phyloP scores from a whole-genome alignment of 345 rosid species.

The Ceriops tagal region DNA sequence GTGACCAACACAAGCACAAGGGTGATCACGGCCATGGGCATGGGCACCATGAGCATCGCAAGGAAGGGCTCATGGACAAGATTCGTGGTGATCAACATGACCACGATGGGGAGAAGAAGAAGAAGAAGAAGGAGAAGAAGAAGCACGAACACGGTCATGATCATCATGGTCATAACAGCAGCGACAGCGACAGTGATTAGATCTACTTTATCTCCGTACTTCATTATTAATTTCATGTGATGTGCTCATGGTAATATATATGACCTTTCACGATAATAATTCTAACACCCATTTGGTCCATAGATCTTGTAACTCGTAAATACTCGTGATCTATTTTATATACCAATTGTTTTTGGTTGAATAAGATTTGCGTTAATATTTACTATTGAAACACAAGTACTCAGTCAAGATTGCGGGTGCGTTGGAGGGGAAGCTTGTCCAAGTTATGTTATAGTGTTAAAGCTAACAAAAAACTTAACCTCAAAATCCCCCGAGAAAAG shows the following conservation, averaged over 20 bases:
- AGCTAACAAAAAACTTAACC: too few relatives aligned
- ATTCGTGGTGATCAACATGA: conserved; percentile 21
- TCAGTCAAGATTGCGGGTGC: not conserved
- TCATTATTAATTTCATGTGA: conserved; percentile 26
- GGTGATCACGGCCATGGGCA: not conserved
- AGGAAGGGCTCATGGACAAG: conserved; percentile 48
- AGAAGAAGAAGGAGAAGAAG: conserved; percentile 38
- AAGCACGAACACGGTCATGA: conserved; percentile 37
- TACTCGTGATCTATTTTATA: too few relatives aligned
- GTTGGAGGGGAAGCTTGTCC: not conserved
- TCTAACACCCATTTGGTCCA: too few relatives aligned
- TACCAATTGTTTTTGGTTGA: too few relatives aligned
- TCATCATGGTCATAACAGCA: conserved; percentile 29
- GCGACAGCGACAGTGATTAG: conserved; percentile 74
- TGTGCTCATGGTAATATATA: too few relatives aligned
- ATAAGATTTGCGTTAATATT: too few relatives aligned
- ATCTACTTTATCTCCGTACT: not conserved
- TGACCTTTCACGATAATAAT: too few relatives aligned
- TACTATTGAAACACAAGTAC: too few relatives aligned
- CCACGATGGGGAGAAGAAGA: conserved; percentile 39
- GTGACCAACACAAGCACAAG: not conserved
- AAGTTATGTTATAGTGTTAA: not conserved
- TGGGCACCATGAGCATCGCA: conserved; percentile 15
- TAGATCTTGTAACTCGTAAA: too few relatives aligned
- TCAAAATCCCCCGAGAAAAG: too few relatives aligned